Evolutionary conservation across 371 early-diverging fungal genomes (phyloP), one percentile per base, ranked within the genome.

Genomic region (Nematocida ausubeli): DNA sequence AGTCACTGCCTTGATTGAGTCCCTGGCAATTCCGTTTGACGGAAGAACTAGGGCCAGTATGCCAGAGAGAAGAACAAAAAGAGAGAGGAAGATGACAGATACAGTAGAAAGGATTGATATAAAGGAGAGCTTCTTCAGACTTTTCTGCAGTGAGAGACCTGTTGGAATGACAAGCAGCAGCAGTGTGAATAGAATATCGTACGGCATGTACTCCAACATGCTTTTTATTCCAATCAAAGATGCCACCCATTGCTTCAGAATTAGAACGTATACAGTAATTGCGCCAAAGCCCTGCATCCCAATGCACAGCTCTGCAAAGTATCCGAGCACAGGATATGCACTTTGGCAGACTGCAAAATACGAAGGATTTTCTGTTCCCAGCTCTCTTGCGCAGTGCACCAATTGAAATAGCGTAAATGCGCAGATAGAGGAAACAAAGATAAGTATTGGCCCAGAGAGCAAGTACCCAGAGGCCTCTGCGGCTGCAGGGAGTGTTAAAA

Each of bases 401-500:
- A 85, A 39, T 24, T 72, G 67, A 44, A 57, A 82, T 4, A 85
- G 71, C 49, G 85, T 81, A 55, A 83, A 75, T 54, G 80, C 80
- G 3, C 70, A 73, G 12, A 84, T 56, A 22, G 58, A 3, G 2
- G 75, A 79, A 12, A 85, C 64, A 24, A 34, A 30, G 30, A 55
- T n/a, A 28, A 85, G 60, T 39, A 78, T 60, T n/a, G 69, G 47
- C 32, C 50, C 69, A 2, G 79, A 69, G n/a, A 57, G 24, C 40
- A 67, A 19, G 56, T 82, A 84, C 69, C 85, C 85, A 9, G 83
- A 58, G n/a, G 63, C 35, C 22, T 80, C 78, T 30, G 84, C 83
- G 40, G 83, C 73, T 49, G 22, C n/a, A 0, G 84, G 84, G 60
- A 85, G 73, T 26, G 80, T 81, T 19, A 82, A 58, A 2, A 84